These are phyloP conservation scores for Favolaschia claudopus DNA, from an alignment of 768 basidiomycete genomes.

Conservation along the genomic window DNA sequence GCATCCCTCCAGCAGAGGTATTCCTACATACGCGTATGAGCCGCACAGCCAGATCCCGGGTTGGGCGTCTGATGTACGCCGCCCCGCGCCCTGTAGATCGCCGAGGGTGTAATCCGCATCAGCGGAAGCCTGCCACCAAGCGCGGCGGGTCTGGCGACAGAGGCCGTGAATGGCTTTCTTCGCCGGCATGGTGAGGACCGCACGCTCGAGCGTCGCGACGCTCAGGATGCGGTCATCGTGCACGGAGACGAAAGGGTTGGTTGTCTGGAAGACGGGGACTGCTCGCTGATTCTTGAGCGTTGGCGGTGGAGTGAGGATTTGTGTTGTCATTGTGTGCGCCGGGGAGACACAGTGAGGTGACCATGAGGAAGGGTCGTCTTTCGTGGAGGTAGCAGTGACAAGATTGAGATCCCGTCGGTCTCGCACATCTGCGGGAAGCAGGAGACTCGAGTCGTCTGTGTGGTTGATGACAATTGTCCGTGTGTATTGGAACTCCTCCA, in stretches of 20 bases:
- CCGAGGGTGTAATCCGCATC: constrained; percentile 50
- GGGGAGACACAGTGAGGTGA: constrained; percentile 47
- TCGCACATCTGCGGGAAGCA: constrained; percentile 57
- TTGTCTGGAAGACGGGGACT: constrained; percentile 69
- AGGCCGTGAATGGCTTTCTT: constrained; percentile 60
- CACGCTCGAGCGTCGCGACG: constrained; percentile 68
- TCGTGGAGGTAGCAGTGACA: constrained; percentile 33
- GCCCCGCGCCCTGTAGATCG: constrained; percentile 59
- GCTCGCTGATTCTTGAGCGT: constrained; percentile 41
- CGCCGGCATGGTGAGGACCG: constrained; percentile 57
- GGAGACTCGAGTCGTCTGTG: constrained; percentile 54
- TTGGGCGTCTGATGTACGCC: constrained; percentile 33
- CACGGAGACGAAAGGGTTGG: constrained; percentile 71
- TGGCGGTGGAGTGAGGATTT: constrained; percentile 50
- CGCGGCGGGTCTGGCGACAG: constrained; percentile 43
- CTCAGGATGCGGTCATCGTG: constrained; percentile 57
- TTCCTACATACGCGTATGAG: constrained; percentile 73
- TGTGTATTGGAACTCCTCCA: constrained; percentile 62
- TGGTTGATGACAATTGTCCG: constrained; percentile 74
- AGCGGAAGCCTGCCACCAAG: constrained; percentile 55
- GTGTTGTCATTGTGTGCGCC: constrained; percentile 76
- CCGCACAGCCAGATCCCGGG: constrained; percentile 77
- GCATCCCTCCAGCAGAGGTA: constrained; percentile 83
- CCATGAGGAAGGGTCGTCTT: constrained; percentile 6
- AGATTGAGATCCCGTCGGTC: constrained; percentile 77